phyloP scores from a whole-genome alignment of 805 yeast genomes.

The Starmerella sirachaensis region DNA sequence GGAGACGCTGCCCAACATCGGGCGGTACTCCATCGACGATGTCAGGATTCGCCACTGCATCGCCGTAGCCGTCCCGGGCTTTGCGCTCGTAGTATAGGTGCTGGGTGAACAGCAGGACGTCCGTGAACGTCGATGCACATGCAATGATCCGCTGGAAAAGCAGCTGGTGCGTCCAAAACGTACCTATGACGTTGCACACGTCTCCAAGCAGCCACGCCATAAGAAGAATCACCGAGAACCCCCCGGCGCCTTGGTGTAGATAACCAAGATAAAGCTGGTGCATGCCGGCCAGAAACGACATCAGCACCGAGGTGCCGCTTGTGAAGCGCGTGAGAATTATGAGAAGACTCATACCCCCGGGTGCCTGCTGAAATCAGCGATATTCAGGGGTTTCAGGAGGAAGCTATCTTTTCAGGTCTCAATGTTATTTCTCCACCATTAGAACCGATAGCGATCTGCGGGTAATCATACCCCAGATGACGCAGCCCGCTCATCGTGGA shows the following conservation, averaged over 20 bases:
- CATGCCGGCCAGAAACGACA: constrained; percentile 26
- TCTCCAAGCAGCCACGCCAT: constrained; percentile 27
- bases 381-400: no score
- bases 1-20: no score
- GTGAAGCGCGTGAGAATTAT: constrained; percentile 19
- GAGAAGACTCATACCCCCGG: constrained; percentile 7
- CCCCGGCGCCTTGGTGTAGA: constrained; percentile 23
- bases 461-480: no score
- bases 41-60: no score
- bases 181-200: constrained; percentile 25
- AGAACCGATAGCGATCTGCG: no score
- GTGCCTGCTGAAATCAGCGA: not conserved
- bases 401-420: no score
- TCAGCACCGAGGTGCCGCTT: constrained; percentile 22
- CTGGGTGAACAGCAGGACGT: constrained; percentile 22
- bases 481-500: no score
- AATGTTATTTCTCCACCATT: no score
- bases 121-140: constrained; percentile 20
- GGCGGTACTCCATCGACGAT: no score
- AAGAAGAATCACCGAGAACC: constrained; percentile 25
- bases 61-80: constrained; percentile 5
- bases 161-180: constrained; percentile 26
- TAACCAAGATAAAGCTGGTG: constrained; percentile 25
- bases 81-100: constrained; percentile 22
- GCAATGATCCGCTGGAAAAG: constrained; percentile 25